Evolutionary conservation across 768 basidiomycete species (phyloP).

Genomic region (Lepiota venenata): DNA sequence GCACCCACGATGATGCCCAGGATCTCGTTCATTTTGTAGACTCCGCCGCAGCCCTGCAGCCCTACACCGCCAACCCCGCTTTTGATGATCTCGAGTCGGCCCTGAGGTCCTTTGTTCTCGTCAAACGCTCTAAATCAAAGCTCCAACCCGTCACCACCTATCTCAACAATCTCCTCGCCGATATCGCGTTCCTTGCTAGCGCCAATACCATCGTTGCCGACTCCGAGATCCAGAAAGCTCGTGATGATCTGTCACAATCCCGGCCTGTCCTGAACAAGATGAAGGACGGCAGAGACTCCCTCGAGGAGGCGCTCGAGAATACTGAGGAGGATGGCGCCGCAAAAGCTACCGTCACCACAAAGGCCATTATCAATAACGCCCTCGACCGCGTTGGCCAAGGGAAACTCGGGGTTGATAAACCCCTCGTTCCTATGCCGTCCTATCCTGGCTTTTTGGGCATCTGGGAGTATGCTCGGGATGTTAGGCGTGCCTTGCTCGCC

Average conservation of each 20-base stretch:
- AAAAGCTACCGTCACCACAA: constrained; percentile 51
- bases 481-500: constrained; percentile 70
- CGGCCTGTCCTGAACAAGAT: constrained; percentile 90
- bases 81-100: constrained; percentile 90
- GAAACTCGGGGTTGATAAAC: constrained; percentile 54
- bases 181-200: constrained; percentile 82
- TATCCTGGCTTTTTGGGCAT: constrained; percentile 83
- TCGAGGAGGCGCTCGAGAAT: constrained; percentile 76
- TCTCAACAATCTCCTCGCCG: constrained; percentile 83
- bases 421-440: constrained; percentile 54
- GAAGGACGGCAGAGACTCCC: constrained; percentile 62
- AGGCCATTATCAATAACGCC: constrained; percentile 57
- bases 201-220: constrained; percentile 88
- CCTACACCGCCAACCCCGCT: constrained; percentile 59
- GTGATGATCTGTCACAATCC: constrained; percentile 59
- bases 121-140: constrained; percentile 95
- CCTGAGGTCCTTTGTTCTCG: constrained; percentile 90
- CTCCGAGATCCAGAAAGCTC: constrained; percentile 69
- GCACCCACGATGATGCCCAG: constrained; percentile 84
- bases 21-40: constrained; percentile 99
- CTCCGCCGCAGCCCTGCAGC: constrained; percentile 70
- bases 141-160: constrained; percentile 92
- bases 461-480: constrained; percentile 85
- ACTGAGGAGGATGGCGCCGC: constrained; percentile 75
- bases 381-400: constrained; percentile 78